phyloP scores from a whole-genome alignment of 108 stramenopile species.

The Nitzschia inconspicua region DNA sequence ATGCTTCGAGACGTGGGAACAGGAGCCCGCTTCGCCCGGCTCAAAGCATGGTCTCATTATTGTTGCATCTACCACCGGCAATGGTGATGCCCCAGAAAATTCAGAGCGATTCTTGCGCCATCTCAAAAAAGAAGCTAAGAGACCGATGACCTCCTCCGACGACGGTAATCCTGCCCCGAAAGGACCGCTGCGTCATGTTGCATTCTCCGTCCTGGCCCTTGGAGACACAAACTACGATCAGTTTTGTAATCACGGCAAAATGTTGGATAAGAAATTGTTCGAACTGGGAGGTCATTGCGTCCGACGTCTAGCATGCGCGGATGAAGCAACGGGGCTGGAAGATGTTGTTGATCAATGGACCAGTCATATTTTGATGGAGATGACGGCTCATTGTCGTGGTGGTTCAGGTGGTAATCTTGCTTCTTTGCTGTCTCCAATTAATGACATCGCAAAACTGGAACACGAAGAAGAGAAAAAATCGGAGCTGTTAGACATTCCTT shows the following conservation, averaged over 20 bases:
- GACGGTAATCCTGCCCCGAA: background rate
- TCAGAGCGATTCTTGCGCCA: conserved; percentile 65
- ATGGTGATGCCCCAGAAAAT: conserved; percentile 90
- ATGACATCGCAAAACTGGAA: too few species aligned
- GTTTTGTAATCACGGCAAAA: conserved; percentile 73
- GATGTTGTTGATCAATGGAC: conserved; percentile 85
- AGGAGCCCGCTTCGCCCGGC: conserved; percentile 12
- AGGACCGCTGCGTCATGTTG: conserved; percentile 41
- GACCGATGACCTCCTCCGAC: too few species aligned
- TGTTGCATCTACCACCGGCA: conserved; percentile 86
- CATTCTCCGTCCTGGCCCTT: conserved; percentile 72
- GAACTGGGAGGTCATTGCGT: conserved; percentile 70
- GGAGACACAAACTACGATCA: conserved; percentile 91
- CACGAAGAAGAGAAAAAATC: conserved; percentile 35
- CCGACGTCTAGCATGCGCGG: conserved; percentile 58
- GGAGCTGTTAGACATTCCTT: conserved; percentile 6
- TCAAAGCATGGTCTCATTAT: conserved; percentile 65
- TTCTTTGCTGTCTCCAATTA: too few species aligned
- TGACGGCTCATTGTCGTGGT: conserved; percentile 45
- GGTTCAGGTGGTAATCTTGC: background rate
- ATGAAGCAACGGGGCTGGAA: conserved; percentile 89
- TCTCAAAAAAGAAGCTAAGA: conserved; percentile 51
- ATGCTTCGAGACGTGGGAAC: conserved; percentile 43
- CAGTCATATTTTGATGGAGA: conserved; percentile 34
- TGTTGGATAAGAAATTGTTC: conserved; percentile 51